These are phyloP conservation scores for Mycena olivaceomarginata DNA, from an alignment of 768 basidiomycete genomes.

Conservation along the genomic window DNA sequence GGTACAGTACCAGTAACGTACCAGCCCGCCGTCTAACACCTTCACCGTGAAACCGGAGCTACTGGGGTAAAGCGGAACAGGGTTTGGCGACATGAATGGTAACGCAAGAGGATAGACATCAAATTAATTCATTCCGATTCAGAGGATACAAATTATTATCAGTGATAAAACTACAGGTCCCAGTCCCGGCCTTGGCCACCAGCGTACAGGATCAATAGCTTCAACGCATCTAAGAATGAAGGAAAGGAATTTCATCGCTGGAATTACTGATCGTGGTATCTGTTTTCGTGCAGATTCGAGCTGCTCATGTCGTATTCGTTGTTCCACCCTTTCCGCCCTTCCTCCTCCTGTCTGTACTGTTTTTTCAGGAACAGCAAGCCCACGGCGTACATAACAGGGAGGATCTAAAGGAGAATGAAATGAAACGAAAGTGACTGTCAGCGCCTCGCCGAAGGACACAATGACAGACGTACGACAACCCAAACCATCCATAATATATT, in stretches of 20 bases:
- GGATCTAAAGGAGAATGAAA: conserved; percentile 53
- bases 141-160: background rate
- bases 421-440: conserved; percentile 2
- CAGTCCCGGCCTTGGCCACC: background rate
- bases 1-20: background rate
- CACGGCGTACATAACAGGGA: conserved; percentile 63
- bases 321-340: conserved; percentile 40
- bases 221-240: background rate
- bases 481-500: conserved; percentile 68
- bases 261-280: conserved; percentile 29
- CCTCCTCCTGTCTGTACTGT: conserved; percentile 67
- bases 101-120: background rate
- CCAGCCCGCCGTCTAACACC: conserved; percentile 34
- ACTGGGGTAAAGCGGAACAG: conserved; percentile 16
- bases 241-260: background rate
- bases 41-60: background rate
- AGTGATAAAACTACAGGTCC: background rate
- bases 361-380: conserved; percentile 67
- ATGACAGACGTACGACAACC: conserved; percentile 63
- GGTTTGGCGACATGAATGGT: conserved; percentile 9
- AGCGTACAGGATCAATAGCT: background rate
- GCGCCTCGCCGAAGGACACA: background rate
- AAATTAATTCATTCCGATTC: too few relatives aligned
- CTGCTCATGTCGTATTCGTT: conserved; percentile 18
- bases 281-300: too few relatives aligned